Evolutionary conservation across 164 flowering plant genomes (phyloP).

Genomic region (Aristolochia contorta): DNA sequence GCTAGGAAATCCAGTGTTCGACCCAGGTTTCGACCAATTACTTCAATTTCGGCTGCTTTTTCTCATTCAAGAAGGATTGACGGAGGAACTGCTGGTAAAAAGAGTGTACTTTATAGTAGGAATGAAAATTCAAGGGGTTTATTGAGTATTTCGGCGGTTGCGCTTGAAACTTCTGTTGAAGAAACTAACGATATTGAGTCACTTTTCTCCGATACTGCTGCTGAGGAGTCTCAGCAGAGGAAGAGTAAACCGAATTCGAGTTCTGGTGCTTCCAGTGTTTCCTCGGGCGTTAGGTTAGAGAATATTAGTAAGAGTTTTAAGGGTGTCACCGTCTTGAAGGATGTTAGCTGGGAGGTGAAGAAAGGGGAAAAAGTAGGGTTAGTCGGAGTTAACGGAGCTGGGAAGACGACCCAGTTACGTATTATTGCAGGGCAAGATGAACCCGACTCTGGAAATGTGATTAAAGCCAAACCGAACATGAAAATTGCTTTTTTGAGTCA

Average conservation of each 20-base stretch:
- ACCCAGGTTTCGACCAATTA: conserved; percentile 7
- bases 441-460: conserved; percentile 88
- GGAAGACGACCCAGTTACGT: conserved; percentile 93
- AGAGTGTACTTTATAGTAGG: conserved; percentile 13
- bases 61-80: conserved; percentile 7
- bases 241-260: conserved; percentile 20
- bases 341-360: conserved; percentile 95
- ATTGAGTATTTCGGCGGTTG: conserved; percentile 26
- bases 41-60: conserved; percentile 13
- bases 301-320: conserved; percentile 73
- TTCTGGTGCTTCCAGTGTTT: conserved; percentile 71
- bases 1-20: conserved; percentile 21
- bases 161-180: conserved; percentile 38
- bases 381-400: conserved; percentile 97
- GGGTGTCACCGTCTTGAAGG: conserved; percentile 74
- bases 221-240: conserved; percentile 12
- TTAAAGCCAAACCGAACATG: conserved; percentile 83
- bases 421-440: conserved; percentile 84
- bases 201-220: conserved; percentile 39
- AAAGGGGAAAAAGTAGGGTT: conserved; percentile 92
- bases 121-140: conserved; percentile 15
- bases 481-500: conserved; percentile 83
- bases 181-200: conserved; percentile 38
- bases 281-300: conserved; percentile 85
- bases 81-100: conserved; percentile 8